phyloP scores from a whole-genome alignment of 1,284 basidiomycete species.

The Microbotryomycetes sp. region DNA sequence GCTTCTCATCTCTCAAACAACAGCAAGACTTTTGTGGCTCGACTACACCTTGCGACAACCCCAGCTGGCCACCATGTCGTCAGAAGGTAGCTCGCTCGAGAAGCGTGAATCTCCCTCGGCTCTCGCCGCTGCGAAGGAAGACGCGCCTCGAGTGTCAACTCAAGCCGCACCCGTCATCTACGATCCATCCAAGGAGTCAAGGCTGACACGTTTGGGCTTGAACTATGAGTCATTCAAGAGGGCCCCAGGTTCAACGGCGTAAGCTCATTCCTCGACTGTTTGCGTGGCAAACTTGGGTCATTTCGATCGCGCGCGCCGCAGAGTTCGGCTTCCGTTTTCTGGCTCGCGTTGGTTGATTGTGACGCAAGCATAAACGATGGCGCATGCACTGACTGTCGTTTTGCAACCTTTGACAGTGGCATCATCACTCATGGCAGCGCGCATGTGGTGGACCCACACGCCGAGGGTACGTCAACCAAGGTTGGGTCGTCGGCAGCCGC shows the following conservation, averaged over 20 bases:
- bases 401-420: slow-evolving; percentile 39
- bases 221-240: not conserved
- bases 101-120: not conserved
- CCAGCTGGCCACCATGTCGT: too few species aligned
- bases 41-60: too few species aligned
- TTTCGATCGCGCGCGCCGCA: too few species aligned
- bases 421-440: slow-evolving; percentile 37
- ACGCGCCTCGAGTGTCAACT: not conserved
- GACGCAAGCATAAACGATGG: slow-evolving; percentile 37
- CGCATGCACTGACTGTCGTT: slow-evolving; percentile 45
- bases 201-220: slow-evolving; percentile 1
- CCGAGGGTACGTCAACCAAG: not conserved
- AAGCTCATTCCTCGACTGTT: not conserved
- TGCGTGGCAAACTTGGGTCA: too few species aligned
- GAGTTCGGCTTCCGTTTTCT: not conserved
- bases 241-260: not conserved
- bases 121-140: not conserved
- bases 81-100: not conserved
- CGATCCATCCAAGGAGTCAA: slow-evolving; percentile 44
- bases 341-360: not conserved
- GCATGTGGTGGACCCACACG: slow-evolving; percentile 29
- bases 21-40: too few species aligned
- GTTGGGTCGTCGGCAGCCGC: too few species aligned
- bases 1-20: too few species aligned
- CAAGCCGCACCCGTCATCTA: slow-evolving; percentile 36